Evolutionary conservation across 768 basidiomycete genomes (phyloP).

Genomic region (Botryobasidium botryosum): DNA sequence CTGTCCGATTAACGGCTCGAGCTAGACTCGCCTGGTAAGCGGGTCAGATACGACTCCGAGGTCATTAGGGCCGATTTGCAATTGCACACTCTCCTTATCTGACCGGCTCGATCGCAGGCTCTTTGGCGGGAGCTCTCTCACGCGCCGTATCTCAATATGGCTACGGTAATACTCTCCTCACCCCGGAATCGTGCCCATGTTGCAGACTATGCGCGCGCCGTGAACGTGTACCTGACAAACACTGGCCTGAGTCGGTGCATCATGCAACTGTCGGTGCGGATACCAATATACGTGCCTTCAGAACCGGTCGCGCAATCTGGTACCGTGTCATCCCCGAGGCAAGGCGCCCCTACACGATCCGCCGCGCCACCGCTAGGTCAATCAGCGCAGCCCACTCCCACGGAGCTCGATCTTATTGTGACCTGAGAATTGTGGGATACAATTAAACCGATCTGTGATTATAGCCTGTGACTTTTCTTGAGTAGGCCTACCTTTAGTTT

Average conservation of each 20-base stretch:
- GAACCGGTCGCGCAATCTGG: no score
- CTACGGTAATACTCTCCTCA: conserved; percentile 72
- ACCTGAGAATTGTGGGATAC: conserved; percentile 99
- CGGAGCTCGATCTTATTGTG: conserved; percentile 43
- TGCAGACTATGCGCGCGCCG: conserved; percentile 83
- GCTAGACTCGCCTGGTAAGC: conserved; percentile 80
- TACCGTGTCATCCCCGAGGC: not conserved
- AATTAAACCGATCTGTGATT: conserved; percentile 78
- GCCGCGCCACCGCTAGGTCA: not conserved
- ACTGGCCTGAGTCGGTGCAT: conserved; percentile 36
- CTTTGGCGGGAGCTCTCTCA: conserved; percentile 85
- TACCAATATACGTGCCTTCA: conserved; percentile 56
- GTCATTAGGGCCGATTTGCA: conserved; percentile 44
- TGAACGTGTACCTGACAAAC: conserved; percentile 53
- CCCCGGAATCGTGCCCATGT: conserved; percentile 70
- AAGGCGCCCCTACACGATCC: not conserved
- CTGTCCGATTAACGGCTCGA: conserved; percentile 94
- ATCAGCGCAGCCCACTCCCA: conserved; percentile 20
- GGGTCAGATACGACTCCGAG: conserved; percentile 91
- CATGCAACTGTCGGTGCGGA: conserved; percentile 56
- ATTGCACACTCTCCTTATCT: no score
- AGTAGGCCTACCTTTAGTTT: conserved; percentile 29
- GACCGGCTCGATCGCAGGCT: conserved; percentile 59
- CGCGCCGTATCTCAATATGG: conserved; percentile 80
- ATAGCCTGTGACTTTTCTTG: conserved; percentile 52